Conservation (phyloP, 2,329 filamentous ascomycete species). For the Alternaria infectoria region DNA sequence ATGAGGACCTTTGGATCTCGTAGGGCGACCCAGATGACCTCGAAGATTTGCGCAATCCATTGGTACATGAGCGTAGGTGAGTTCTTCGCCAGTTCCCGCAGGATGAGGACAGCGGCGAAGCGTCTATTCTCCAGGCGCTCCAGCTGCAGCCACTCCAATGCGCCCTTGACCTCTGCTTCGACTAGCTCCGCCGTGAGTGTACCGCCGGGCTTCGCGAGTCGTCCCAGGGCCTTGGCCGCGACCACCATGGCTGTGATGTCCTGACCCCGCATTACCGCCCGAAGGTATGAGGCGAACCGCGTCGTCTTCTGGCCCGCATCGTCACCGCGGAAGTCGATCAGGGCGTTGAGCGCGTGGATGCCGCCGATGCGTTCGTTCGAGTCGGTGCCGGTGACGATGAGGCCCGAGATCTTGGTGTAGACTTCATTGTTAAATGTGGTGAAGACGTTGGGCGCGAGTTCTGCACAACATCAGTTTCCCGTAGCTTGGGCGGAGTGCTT, state of each 20-base stretch:
- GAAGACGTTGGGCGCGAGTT: conserved; percentile 83
- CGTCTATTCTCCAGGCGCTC: conserved; percentile 91
- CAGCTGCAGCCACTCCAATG: conserved; percentile 94
- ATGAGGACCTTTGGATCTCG: conserved; percentile 91
- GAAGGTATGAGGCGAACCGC: conserved; percentile 88
- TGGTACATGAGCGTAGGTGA: conserved; percentile 95
- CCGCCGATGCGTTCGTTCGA: conserved; percentile 89
- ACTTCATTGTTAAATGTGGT: conserved; percentile 71
- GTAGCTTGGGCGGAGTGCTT: conserved; percentile 15
- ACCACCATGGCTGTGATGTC: conserved; percentile 90
- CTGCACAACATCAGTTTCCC: conserved; percentile 53
- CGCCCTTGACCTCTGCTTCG: conserved; percentile 94
- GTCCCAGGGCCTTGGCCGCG: conserved; percentile 86
- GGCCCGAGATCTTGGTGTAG: conserved; percentile 68
- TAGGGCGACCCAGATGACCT: conserved; percentile 94
- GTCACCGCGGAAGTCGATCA: conserved; percentile 96
- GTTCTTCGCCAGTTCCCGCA: conserved; percentile 88
- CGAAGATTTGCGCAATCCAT: conserved; percentile 93
- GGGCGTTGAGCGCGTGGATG: conserved; percentile 86
- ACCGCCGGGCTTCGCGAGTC: conserved; percentile 89
- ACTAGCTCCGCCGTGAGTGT: conserved; percentile 94
- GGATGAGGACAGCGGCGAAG: conserved; percentile 89
- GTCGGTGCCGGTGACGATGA: conserved; percentile 86
- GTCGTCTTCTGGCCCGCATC: conserved; percentile 94
- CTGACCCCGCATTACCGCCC: conserved; percentile 85